These are phyloP conservation scores for Dactylonectria estremocensis DNA, from an alignment of 2,329 filamentous ascomycete species.

Conservation along the genomic window DNA sequence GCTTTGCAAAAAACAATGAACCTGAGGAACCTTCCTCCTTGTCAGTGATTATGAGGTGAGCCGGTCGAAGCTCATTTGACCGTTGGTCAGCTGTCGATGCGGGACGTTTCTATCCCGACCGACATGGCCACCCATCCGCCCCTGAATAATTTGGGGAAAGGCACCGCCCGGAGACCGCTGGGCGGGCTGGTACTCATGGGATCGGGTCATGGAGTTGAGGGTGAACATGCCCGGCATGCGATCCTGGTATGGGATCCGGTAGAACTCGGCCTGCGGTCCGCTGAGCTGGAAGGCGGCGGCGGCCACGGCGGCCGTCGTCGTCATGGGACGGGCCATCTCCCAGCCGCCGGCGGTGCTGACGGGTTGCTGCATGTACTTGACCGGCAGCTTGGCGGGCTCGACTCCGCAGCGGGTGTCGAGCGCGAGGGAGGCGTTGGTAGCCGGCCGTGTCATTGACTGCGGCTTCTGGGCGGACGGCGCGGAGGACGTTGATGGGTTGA, in stretches of 20 bases:
- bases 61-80: neutral
- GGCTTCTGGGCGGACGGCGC: neutral
- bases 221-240: constrained; percentile 22
- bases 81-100: neutral
- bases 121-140: neutral
- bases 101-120: neutral
- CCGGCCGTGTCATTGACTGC: neutral
- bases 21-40: neutral
- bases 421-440: constrained; percentile 5
- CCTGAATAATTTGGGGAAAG: constrained; percentile 1
- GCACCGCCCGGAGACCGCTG: constrained; percentile 28
- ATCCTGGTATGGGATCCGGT: constrained; percentile 23
- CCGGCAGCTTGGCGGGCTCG: constrained; percentile 10
- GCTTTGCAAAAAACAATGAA: neutral
- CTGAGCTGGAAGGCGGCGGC: constrained; percentile 9
- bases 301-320: neutral
- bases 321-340: constrained; percentile 27
- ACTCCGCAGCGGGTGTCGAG: neutral
- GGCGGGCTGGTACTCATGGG: constrained; percentile 18
- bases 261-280: constrained; percentile 19
- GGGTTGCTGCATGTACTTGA: constrained; percentile 26
- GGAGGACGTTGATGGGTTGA: neutral
- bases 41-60: neutral
- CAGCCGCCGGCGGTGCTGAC: constrained; percentile 29
- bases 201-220: constrained; percentile 13